Evolutionary conservation across 768 basidiomycete genomes (phyloP).

Genomic region (Boletus reticulatus): DNA sequence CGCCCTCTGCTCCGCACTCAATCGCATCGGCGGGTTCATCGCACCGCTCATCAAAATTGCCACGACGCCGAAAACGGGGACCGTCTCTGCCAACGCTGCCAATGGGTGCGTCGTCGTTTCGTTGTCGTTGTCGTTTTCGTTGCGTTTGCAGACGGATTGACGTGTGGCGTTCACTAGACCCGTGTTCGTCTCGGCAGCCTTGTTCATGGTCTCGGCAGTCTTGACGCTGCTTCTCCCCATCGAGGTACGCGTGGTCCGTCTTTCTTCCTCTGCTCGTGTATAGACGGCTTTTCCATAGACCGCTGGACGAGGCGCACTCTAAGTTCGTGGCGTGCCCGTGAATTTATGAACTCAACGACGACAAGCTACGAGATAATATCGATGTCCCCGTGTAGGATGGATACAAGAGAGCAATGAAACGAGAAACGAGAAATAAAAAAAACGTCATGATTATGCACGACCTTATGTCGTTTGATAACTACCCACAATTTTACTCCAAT

Average conservation of each 20-base stretch:
- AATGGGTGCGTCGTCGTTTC: constrained; percentile 30
- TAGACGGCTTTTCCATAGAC: constrained; percentile 13
- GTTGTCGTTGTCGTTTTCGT: too few species aligned
- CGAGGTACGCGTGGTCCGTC: constrained; percentile 34
- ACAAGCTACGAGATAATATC: too few species aligned
- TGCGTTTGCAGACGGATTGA: too few species aligned
- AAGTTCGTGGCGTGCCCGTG: not conserved
- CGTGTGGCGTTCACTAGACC: constrained; percentile 28
- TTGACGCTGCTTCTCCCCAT: constrained; percentile 45
- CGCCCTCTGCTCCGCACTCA: constrained; percentile 47
- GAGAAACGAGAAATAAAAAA: too few species aligned
- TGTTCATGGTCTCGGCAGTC: constrained; percentile 42
- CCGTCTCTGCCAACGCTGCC: constrained; percentile 28
- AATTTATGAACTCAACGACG: too few species aligned
- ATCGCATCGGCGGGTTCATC: constrained; percentile 47
- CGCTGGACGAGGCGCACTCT: constrained; percentile 26
- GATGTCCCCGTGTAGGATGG: too few species aligned
- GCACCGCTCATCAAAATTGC: constrained; percentile 50
- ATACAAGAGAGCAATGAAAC: too few species aligned
- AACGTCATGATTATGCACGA: too few species aligned
- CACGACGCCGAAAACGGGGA: constrained; percentile 35
- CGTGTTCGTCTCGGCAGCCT: constrained; percentile 46
- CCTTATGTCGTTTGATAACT: too few species aligned
- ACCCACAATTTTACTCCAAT: too few species aligned
- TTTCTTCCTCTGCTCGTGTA: not conserved